A percentile compares a stretch with the other conserved stretches of the same genome.
phyloP scores from a whole-genome alignment of 2,329 filamentous ascomycete species.

The Tolypocladium capitatum region DNA sequence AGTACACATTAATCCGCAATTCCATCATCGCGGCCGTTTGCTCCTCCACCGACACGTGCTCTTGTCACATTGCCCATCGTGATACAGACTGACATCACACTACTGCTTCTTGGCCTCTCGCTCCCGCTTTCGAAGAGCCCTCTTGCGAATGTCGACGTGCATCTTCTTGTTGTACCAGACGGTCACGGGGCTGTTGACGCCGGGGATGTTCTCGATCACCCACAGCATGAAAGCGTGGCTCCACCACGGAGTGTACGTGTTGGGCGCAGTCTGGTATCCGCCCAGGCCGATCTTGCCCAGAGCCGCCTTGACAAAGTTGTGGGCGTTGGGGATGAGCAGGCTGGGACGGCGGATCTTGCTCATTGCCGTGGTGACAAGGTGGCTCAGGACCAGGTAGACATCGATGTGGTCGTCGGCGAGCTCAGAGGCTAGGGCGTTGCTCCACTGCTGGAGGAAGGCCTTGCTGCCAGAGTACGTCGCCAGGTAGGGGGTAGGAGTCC shows the following conservation, averaged over 20 bases:
- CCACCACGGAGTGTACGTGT: slow-evolving; percentile 89
- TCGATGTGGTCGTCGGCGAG: slow-evolving; percentile 68
- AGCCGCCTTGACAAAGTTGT: slow-evolving; percentile 65
- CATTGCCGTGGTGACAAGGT: slow-evolving; percentile 93
- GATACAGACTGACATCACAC: not conserved
- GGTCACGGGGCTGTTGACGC: slow-evolving; percentile 32
- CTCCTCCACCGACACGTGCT: not conserved
- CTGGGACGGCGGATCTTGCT: slow-evolving; percentile 80
- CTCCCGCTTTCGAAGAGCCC: slow-evolving; percentile 73
- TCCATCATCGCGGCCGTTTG: too few species aligned
- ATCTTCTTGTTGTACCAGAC: slow-evolving; percentile 47
- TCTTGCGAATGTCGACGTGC: slow-evolving; percentile 70
- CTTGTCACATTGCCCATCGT: slow-evolving; percentile 13
- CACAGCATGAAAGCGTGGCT: slow-evolving; percentile 81
- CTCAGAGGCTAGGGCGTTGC: slow-evolving; percentile 70
- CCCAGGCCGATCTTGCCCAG: slow-evolving; percentile 73
- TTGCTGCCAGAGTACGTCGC: slow-evolving; percentile 97
- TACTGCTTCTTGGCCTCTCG: slow-evolving; percentile 61
- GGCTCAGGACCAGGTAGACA: slow-evolving; percentile 83
- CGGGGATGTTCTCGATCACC: slow-evolving; percentile 51
- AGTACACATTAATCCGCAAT: not conserved
- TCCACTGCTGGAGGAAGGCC: slow-evolving; percentile 97
- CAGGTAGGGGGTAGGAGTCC: slow-evolving; percentile 80
- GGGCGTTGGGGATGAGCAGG: slow-evolving; percentile 66
- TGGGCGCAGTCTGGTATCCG: slow-evolving; percentile 63